Conservation (phyloP, 1,284 basidiomycete genomes). For the Sparassis latifolia region DNA sequence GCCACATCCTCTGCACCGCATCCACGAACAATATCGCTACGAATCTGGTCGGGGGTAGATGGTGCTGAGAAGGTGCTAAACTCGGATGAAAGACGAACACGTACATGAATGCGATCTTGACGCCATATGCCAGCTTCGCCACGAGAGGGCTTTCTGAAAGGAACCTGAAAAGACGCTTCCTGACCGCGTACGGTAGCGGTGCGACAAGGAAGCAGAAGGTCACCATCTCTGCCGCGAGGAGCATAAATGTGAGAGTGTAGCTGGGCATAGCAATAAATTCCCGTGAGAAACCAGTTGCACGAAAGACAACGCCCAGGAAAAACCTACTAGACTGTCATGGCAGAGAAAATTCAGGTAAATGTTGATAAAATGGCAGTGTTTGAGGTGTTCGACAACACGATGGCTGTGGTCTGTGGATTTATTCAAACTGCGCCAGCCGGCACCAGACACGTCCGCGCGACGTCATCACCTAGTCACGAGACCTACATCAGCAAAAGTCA, state of each 20-base stretch:
- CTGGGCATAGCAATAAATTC: constrained; percentile 27
- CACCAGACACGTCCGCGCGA: not conserved
- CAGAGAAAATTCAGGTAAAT: constrained; percentile 9
- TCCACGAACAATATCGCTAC: constrained; percentile 84
- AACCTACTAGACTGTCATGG: constrained; percentile 69
- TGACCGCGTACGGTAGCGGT: constrained; percentile 71
- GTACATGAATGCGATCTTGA: constrained; percentile 94
- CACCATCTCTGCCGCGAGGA: constrained; percentile 72
- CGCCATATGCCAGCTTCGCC: constrained; percentile 71
- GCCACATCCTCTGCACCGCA: constrained; percentile 89
- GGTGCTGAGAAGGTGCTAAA: not conserved
- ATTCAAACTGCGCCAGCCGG: not conserved
- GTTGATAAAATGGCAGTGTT: not conserved
- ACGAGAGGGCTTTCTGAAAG: constrained; percentile 63
- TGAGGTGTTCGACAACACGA: not conserved
- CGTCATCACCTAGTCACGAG: constrained; percentile 1
- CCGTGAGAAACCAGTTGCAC: too few relatives aligned
- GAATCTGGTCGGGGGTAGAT: constrained; percentile 47
- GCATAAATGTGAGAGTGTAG: constrained; percentile 71
- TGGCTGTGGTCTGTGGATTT: not conserved
- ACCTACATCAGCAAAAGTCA: too few relatives aligned
- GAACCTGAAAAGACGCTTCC: constrained; percentile 72
- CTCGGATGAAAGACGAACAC: constrained; percentile 20
- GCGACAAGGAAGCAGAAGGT: constrained; percentile 72
- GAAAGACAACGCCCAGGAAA: not conserved